Conservation (phyloP, 192 early-diverging fungal species). For the Rhizoclosmatium globosum region DNA sequence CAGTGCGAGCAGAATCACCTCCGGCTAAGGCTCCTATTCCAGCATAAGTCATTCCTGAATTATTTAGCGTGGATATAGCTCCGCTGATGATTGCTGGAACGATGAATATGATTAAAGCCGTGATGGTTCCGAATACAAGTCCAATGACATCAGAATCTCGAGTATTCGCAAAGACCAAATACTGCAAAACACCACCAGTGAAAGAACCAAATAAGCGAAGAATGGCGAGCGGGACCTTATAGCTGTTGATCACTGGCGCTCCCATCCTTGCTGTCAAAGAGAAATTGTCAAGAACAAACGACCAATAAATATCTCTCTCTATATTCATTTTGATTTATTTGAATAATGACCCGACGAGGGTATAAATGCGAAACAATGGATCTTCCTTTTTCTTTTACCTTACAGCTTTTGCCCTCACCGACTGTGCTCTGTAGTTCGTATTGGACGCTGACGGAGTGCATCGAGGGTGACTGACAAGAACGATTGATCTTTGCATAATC, state of each 20-base stretch:
- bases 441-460: too few species aligned
- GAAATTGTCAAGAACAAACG: background rate
- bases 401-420: too few species aligned
- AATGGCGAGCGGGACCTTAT: slow-evolving; percentile 18
- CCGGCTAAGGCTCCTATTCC: background rate
- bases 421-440: too few species aligned
- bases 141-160: slow-evolving; percentile 10
- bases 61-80: background rate
- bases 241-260: slow-evolving; percentile 27
- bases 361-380: too few species aligned
- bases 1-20: background rate
- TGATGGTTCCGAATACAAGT: slow-evolving; percentile 1
- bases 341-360: too few species aligned
- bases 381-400: too few species aligned
- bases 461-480: too few species aligned
- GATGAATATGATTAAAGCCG: slow-evolving; percentile 4
- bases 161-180: background rate
- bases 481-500: too few species aligned
- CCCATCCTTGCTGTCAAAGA: slow-evolving; percentile 8
- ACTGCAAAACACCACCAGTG: slow-evolving; percentile 20
- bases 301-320: background rate
- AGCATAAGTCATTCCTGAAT: too few species aligned
- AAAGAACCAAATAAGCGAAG: slow-evolving; percentile 13
- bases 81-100: slow-evolving; percentile 1
- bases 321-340: too few species aligned